Conservation (phyloP, 139 green algal genomes). For the Zygnema circumcarinatum region DNA sequence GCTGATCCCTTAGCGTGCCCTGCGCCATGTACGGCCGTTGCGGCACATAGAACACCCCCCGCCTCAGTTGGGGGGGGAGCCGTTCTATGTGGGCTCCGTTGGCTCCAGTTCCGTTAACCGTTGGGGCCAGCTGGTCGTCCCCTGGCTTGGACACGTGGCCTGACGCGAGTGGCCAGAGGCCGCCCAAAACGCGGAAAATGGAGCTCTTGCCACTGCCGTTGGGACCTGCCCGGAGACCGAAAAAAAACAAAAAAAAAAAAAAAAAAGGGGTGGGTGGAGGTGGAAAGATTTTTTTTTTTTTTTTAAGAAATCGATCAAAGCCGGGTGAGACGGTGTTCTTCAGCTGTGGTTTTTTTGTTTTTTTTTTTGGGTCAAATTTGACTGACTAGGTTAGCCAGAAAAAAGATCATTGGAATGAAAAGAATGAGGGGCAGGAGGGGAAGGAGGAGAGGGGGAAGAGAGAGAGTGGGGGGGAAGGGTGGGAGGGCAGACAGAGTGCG, state of each 20-base stretch:
- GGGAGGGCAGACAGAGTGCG: too few species aligned
- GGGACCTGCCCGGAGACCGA: conserved; percentile 31
- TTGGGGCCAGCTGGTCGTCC: background rate
- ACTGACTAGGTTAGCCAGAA: too few species aligned
- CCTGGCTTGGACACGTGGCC: conserved; percentile 76
- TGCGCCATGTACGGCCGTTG: conserved; percentile 95
- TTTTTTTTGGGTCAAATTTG: too few species aligned
- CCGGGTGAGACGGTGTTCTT: too few species aligned
- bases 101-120: conserved; percentile 1
- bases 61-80: background rate
- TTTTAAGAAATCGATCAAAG: too few species aligned
- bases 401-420: too few species aligned
- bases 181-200: conserved; percentile 65
- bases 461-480: too few species aligned
- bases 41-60: conserved; percentile 81
- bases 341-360: too few species aligned
- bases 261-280: background rate
- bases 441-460: too few species aligned
- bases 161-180: conserved; percentile 60
- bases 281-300: background rate
- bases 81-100: background rate
- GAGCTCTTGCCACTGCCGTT: conserved; percentile 65
- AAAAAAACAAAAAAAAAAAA: conserved; percentile 14
- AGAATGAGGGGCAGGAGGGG: too few species aligned
- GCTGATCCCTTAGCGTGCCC: conserved; percentile 83